Evolutionary conservation across 2,329 filamentous ascomycete species (phyloP), one percentile per base, ranked within the genome.

Genomic region (Epichloe baconii): DNA sequence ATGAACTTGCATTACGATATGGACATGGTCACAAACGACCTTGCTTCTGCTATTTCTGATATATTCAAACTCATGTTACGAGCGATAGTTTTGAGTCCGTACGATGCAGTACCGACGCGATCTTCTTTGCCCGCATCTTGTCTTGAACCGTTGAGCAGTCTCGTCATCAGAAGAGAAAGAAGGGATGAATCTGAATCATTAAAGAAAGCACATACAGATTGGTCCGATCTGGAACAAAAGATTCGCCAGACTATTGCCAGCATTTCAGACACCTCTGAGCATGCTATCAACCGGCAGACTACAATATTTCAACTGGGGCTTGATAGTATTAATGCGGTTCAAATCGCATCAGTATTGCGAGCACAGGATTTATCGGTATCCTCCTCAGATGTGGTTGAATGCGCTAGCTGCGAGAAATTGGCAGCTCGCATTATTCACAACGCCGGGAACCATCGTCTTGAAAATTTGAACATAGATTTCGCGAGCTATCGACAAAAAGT

Each of bases 251-350:
- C 80, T 0, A 64, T 90, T 17, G 73, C 79, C 0, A 67, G 67
- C 6, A 72, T 93, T 23, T 81, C 85, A 0, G 68, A 72, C 2
- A 66, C 76, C 4, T 63, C 76, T 0, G 51, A 62, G 2, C 59
- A 71, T 0, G 69, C 68, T 0, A 82, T 95, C 45, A 59, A 63
- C 3, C 74, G 73, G 12, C 62, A 76, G 10, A 88, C 81, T 0
- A 88, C 86, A 0, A 88, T 97, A 47, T 95, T 91, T 59, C 82
- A 85, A 52, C 77, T 95, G n/a, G 91, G 91, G 0, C 71, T 96
- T 3, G 90, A 96, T 66, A 96, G 90, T 62, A 93, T 97, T 60
- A 90, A 85, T 54, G 86, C 88, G 0, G 76, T 83, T 5, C 89
- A 95, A 60, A 73, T 95, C 10, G 86, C 88, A 0, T 75, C 79